phyloP scores from a whole-genome alignment of 306 rosid genomes.

The Pyrus pyrifolia region DNA sequence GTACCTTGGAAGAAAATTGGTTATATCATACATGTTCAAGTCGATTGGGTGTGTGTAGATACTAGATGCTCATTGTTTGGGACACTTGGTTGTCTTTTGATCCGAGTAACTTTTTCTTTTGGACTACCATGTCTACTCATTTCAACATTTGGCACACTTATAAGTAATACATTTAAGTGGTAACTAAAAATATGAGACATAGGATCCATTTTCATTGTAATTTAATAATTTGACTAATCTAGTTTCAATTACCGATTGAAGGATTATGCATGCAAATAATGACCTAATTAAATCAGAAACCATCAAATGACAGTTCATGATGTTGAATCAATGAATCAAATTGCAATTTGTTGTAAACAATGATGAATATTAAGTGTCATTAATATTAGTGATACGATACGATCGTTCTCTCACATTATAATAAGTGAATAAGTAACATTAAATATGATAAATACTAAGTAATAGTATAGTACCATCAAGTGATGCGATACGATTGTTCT shows the following conservation, averaged over 20 bases:
- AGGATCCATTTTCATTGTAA: background rate
- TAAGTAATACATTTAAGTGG: background rate
- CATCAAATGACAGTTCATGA: background rate
- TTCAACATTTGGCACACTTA: background rate
- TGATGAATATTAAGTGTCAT: background rate
- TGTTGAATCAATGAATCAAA: background rate
- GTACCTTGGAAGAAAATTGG: too few species aligned
- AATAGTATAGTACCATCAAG: too few species aligned
- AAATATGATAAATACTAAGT: too few species aligned
- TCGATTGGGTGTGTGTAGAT: background rate
- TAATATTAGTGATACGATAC: background rate
- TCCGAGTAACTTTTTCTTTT: background rate
- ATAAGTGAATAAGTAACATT: too few species aligned
- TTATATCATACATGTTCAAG: background rate
- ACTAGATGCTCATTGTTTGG: too few species aligned
- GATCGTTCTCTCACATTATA: background rate
- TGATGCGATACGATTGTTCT: background rate
- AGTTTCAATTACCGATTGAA: background rate
- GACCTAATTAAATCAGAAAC: background rate
- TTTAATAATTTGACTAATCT: background rate
- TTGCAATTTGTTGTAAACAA: too few species aligned
- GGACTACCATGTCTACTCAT: background rate
- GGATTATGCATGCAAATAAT: background rate
- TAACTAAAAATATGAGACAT: background rate
- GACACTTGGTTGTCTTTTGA: too few species aligned